phyloP scores from a whole-genome alignment of 352 stramenopile species.

The Phytophthora hibernalis region DNA sequence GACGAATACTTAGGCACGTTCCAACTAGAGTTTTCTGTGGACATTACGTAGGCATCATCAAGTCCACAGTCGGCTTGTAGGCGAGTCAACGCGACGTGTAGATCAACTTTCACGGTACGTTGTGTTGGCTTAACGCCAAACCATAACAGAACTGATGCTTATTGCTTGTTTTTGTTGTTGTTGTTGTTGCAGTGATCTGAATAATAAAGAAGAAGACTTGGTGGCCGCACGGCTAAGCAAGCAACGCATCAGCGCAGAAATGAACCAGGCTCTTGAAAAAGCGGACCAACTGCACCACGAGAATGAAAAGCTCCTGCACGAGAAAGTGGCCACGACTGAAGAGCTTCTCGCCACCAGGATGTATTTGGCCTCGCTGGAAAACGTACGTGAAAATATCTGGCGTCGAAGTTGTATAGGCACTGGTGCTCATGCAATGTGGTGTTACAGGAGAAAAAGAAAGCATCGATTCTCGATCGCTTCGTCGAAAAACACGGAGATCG shows the following conservation, averaged over 20 bases:
- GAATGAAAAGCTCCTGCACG: slow-evolving; percentile 67
- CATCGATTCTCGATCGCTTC: slow-evolving; percentile 78
- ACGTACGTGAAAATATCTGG: slow-evolving; percentile 28
- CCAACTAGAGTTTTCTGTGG: neutral
- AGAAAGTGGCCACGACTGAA: slow-evolving; percentile 69
- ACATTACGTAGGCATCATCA: slow-evolving; percentile 64
- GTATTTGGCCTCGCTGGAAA: slow-evolving; percentile 76
- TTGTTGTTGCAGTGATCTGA: slow-evolving; percentile 48
- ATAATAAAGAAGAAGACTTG: slow-evolving; percentile 62
- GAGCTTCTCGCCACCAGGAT: slow-evolving; percentile 73
- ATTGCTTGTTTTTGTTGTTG: neutral
- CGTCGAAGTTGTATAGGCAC: neutral
- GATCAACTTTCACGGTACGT: slow-evolving; percentile 67
- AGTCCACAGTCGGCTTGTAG: slow-evolving; percentile 66
- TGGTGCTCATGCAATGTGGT: neutral
- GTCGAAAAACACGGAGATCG: slow-evolving; percentile 82
- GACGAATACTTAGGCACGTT: neutral
- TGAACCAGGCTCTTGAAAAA: slow-evolving; percentile 63
- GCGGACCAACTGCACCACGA: slow-evolving; percentile 61
- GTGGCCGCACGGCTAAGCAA: slow-evolving; percentile 58
- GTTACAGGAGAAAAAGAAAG: slow-evolving; percentile 70
- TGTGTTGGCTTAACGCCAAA: neutral
- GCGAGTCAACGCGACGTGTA: slow-evolving; percentile 69
- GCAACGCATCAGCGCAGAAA: slow-evolving; percentile 59
- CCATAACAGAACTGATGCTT: slow-evolving; percentile 3